Base-by-base conservation (phyloP, 768 basidiomycete genomes). In the Melanogaster broomeanus region DNA sequence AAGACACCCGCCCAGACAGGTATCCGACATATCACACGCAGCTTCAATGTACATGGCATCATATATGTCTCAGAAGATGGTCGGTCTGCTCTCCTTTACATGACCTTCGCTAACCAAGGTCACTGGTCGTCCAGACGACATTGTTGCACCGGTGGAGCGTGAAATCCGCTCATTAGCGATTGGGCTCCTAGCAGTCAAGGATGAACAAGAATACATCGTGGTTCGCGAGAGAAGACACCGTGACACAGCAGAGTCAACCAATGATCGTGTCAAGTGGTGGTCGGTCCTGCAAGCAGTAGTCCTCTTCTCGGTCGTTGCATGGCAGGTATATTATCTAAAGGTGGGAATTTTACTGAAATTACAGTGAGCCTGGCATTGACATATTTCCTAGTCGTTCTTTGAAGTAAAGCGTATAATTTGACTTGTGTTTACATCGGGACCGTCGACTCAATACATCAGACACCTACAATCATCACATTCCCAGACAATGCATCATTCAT, bases 181-280 rank as follows among this genome's bases (percentile, higher is more conserved):
- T 48, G 93, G 88, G 9, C 74, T 98, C 43, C 81, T 88, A 49
- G 74, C 90, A 10, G 94, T 99, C 58, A 98, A 98, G 74, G 97
- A 99, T 64, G 97, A 99, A 68, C 96, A 98, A 68, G 97, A 98
- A 71, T 99, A 99, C 72, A 94, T 99, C 56, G 90, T 96, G 28
- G 86, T 98, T 25, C 82, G 97, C 44, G 97, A 99, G 71, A 80
- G 81, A 53, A 87, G 87, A 37, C 97, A 99, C 70, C 79, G 97
- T 48, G 92, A 98, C 68, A 99, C 97, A 45, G 88, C 92, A 9
- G 91, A 90, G 77, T 96, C 83, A 1, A 92, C 91, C 18, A 98
- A 98, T 67, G 81, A 88, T 34, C 85, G 97, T 34, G 96, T 99
- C 47, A 98, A 98, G 74, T 98, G 93, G 93, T 99, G 97, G 97